Evolutionary conservation across 768 basidiomycete genomes (phyloP).

Genomic region (Auriscalpium vulgare): DNA sequence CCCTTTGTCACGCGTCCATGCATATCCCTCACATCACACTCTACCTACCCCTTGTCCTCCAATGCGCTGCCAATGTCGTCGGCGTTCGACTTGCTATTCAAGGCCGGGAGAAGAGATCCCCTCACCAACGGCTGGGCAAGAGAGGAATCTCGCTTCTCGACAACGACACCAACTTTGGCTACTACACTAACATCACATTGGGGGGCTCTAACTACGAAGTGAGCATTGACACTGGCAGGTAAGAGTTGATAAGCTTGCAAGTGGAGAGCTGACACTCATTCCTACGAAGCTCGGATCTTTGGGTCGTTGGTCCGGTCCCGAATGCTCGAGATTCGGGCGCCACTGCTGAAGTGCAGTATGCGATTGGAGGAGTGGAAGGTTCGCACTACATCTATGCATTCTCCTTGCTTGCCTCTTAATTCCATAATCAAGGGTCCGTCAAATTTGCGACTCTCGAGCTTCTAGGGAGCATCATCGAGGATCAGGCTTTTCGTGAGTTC

Average conservation of each 20-base stretch:
- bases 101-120: too few relatives aligned
- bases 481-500: slow-evolving; percentile 37
- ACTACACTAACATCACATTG: slow-evolving; percentile 32
- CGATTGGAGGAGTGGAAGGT: slow-evolving; percentile 36
- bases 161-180: slow-evolving; percentile 27
- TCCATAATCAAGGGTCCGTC: slow-evolving; percentile 28
- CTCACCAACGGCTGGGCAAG: too few relatives aligned
- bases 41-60: too few relatives aligned
- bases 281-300: slow-evolving; percentile 49
- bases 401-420: neutral
- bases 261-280: too few relatives aligned
- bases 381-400: neutral
- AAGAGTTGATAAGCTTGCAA: neutral
- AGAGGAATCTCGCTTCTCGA: too few relatives aligned
- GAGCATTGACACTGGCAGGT: slow-evolving; percentile 42
- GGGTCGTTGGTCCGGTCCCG: slow-evolving; percentile 36
- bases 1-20: too few relatives aligned
- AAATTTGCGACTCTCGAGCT: slow-evolving; percentile 36
- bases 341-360: slow-evolving; percentile 39
- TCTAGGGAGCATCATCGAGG: slow-evolving; percentile 32
- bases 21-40: too few relatives aligned
- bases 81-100: too few relatives aligned
- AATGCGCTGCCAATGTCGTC: too few relatives aligned
- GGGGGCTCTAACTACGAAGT: slow-evolving; percentile 26
- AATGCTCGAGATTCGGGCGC: slow-evolving; percentile 30